Evolutionary conservation across 1,284 basidiomycete genomes (phyloP), one percentile per base, ranked within the genome.

Genomic region (Ceratobasidium papillatum): DNA sequence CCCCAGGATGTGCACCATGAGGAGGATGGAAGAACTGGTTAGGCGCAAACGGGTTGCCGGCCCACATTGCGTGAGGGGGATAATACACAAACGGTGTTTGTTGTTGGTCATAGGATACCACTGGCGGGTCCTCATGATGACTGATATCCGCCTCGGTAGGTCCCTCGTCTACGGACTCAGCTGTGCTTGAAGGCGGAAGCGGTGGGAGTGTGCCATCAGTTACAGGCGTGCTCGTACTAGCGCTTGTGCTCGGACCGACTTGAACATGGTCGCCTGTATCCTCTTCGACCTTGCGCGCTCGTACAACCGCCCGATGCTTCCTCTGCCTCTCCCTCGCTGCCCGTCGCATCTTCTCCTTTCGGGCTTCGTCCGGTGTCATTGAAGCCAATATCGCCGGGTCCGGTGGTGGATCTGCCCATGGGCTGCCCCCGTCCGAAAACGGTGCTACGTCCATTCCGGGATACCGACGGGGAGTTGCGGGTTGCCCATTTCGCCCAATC

Each of bases 281-380:
- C 92, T 85, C 77, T 91, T 91, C 75, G 89, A 86, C 86, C 80
- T 93, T 92, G 77, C 88, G 86, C 80, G 91, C 88, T 82, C 93
- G 93, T 65, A 93, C 88, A 51, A 91, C 84, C 75, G 85, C 86
- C 47, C 92, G 89, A 80, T 94, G 92, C 78, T 93, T 94, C 68
- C 91, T 83, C 79, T 94, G 92, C 71, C 92, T 84, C 79, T 93
- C 91, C 47, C 92, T 83, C 4, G 92, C 92, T 0, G 91, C 89
- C 1, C 89, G 86, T 17, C 91, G 86, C 63, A 93, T 87, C 74
- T 88, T 84, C 76, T 93, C 91, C 65, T 89, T 85, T 75, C 90
- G 86, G 1, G 85, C 84, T 49, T 85, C 77, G 71, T 92, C 91
- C 0, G 87, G 85, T 3, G 87, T 85, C 71, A 91, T 79, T 47